Evolutionary conservation across 306 rosid genomes (phyloP), one percentile per base, ranked within the genome.

Genomic region (Albizia julibrissin): DNA sequence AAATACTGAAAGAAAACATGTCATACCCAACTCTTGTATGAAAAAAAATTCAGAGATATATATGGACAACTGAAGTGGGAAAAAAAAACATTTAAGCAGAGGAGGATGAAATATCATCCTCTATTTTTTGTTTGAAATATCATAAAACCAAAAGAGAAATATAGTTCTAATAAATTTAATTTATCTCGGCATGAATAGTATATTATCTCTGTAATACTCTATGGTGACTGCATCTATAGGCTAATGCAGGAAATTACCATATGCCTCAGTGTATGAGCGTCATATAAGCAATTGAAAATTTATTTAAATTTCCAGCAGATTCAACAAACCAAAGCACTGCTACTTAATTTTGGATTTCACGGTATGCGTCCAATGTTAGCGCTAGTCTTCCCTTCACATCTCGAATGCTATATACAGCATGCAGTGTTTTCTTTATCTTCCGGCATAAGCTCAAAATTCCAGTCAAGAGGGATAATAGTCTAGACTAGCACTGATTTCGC

Each of bases 391-490:
- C 50, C 13, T 15, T 24, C 24, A 74, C 49, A n/a, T 59, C 46
- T 68, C 21, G 47, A 71, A 61, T 46, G 66, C 31, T 49, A 39
- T 8, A 34, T 59, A 43, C 44, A 31, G 49, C 34, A 27, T 19
- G 72, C 29, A 64, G 44, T 6, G 68, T 67, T 34, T 80, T 66
- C 44, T 74, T 37, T 31, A 37, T 49, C 71, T 49, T 68, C 69
- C 43, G 8, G 43, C 8, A 5, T 39, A 39, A 39, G 43, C 5
- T 39, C 43, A 39, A 39, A 39, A 39, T 39, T 4, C 43, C 43
- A 39, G 43, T 39, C 43, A 39, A 39, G 8, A 39, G 43, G 43
- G 43, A 39, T 39, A 7, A 39, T 39, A 39, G 43, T 39, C 43
- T 39, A 5, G 8, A 29, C 3, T 1, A 29, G 31, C 31, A 0